phyloP scores from a whole-genome alignment of 139 green algal genomes.

The Picochlorum sp. region DNA sequence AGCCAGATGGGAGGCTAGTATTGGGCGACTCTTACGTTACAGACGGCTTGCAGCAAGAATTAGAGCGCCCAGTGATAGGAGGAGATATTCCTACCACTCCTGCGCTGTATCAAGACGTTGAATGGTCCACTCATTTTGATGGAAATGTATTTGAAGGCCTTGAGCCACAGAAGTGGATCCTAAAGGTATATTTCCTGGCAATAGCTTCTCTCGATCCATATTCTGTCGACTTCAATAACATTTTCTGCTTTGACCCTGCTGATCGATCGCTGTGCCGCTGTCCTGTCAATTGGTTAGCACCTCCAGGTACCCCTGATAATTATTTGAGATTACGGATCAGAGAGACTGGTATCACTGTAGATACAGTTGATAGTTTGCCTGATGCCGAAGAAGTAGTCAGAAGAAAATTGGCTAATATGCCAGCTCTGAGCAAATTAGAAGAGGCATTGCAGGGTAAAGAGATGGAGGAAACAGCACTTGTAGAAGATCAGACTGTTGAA shows the following conservation, averaged over 20 bases:
- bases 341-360: slow-evolving; percentile 6
- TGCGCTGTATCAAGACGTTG: neutral
- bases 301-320: slow-evolving; percentile 1
- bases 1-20: neutral
- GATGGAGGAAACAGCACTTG: neutral
- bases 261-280: neutral
- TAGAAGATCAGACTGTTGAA: neutral
- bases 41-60: neutral
- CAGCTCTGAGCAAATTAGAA: slow-evolving; percentile 3
- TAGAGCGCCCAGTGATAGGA: neutral
- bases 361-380: slow-evolving; percentile 4
- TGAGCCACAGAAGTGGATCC: neutral
- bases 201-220: neutral
- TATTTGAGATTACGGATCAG: slow-evolving; percentile 15
- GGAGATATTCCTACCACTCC: neutral
- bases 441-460: neutral
- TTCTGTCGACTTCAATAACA: neutral
- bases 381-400: slow-evolving; percentile 7
- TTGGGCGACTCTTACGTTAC: neutral
- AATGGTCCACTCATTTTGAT: neutral
- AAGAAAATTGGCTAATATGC: neutral
- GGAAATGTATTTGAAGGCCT: neutral
- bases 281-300: slow-evolving; percentile 9
- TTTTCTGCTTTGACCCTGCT: slow-evolving; percentile 17
- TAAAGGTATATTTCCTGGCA: slow-evolving; percentile 6